These are phyloP conservation scores for Tolypocladium capitatum DNA, from an alignment of 2,329 filamentous ascomycete species.

Conservation along the genomic window DNA sequence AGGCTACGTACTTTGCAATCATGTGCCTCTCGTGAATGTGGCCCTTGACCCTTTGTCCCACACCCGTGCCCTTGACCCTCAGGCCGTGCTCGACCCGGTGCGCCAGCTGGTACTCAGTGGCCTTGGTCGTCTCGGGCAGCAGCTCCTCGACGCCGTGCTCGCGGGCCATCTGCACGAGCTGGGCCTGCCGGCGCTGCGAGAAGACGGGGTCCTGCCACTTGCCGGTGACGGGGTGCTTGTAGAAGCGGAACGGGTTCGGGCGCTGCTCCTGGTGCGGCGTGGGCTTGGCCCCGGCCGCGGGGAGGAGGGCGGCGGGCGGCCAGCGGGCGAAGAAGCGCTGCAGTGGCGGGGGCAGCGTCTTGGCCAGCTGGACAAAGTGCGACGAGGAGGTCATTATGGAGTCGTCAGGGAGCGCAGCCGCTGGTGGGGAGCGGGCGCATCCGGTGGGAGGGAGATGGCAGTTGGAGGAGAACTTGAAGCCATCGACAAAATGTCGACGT, in stretches of 20 bases:
- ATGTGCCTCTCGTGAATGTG: conserved; percentile 83
- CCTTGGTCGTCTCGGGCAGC: conserved; percentile 65
- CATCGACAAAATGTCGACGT: background rate
- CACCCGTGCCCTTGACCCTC: conserved; percentile 82
- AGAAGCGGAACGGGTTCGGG: conserved; percentile 69
- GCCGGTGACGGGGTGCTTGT: conserved; percentile 65
- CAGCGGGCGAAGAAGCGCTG: conserved; percentile 82
- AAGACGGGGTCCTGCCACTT: conserved; percentile 74
- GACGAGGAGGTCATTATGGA: conserved; percentile 22
- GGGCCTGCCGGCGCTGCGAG: conserved; percentile 77
- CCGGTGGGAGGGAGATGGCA: background rate
- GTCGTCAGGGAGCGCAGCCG: conserved; percentile 5
- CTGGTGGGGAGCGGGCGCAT: conserved; percentile 4
- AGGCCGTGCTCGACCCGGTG: conserved; percentile 67
- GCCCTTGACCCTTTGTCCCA: conserved; percentile 88
- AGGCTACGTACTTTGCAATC: conserved; percentile 50
- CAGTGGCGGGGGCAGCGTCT: conserved; percentile 63
- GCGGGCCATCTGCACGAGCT: conserved; percentile 74
- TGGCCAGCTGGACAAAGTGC: conserved; percentile 45
- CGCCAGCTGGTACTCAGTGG: conserved; percentile 55
- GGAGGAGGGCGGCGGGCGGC: conserved; percentile 54
- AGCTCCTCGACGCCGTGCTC: conserved; percentile 70
- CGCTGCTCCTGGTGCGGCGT: conserved; percentile 42
- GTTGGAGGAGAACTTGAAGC: background rate
- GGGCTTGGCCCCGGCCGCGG: conserved; percentile 18